These are phyloP conservation scores for Heliamphora ciliata DNA, from an alignment of 179 eudicot genomes.

Conservation along the genomic window DNA sequence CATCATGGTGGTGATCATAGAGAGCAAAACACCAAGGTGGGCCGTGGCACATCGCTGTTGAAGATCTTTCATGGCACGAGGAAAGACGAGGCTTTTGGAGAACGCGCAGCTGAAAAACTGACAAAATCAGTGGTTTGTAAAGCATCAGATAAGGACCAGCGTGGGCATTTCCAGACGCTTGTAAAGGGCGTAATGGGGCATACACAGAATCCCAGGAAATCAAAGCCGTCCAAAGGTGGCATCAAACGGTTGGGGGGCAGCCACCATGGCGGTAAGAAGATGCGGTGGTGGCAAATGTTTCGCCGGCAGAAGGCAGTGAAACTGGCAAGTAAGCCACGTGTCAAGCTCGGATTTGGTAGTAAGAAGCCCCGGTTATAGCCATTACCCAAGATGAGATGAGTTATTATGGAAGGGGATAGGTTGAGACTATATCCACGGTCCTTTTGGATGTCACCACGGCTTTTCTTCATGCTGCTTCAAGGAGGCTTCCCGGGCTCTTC, in stretches of 20 bases:
- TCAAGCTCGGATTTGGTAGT: slow-evolving; percentile 33
- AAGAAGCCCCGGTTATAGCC: slow-evolving; percentile 27
- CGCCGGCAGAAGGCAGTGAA: slow-evolving; percentile 34
- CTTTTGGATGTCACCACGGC: no score
- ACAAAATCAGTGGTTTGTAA: slow-evolving; percentile 23
- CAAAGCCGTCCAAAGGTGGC: slow-evolving; percentile 31
- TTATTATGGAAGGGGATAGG: background rate
- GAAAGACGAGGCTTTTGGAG: slow-evolving; percentile 24
- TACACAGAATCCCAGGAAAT: slow-evolving; percentile 35
- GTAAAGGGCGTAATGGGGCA: slow-evolving; percentile 49
- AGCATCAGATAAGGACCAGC: slow-evolving; percentile 28
- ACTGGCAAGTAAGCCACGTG: slow-evolving; percentile 33
- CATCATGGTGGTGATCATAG: slow-evolving; percentile 35
- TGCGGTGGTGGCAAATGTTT: slow-evolving; percentile 41
- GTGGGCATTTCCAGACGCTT: slow-evolving; percentile 39
- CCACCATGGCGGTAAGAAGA: slow-evolving; percentile 26
- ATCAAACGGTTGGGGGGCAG: slow-evolving; percentile 16
- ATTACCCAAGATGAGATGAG: slow-evolving; percentile 29
- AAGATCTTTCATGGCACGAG: slow-evolving; percentile 26
- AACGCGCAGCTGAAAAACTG: slow-evolving; percentile 27
- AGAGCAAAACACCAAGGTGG: slow-evolving; percentile 16
- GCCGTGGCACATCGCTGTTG: slow-evolving; percentile 26
- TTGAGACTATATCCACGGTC: slow-evolving; percentile 18
- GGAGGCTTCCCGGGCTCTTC: no score
- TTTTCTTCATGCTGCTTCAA: no score